A percentile compares a stretch with the other conserved stretches of the same genome.
Evolutionary conservation across 768 basidiomycete species (phyloP).

Genomic region (Russula ochroleuca): DNA sequence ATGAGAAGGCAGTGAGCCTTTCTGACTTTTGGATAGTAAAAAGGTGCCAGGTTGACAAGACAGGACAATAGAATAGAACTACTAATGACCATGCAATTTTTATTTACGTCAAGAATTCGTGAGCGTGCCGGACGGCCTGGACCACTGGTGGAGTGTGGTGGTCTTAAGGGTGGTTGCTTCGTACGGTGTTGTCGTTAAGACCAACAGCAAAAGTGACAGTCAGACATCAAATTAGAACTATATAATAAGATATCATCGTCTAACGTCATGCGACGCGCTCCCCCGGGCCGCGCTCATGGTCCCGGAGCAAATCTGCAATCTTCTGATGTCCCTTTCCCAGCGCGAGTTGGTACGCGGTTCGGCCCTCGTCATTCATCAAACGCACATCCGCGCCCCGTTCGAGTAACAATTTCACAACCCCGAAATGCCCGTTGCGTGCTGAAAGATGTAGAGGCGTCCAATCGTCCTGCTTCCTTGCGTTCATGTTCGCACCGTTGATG

Average conservation of each 20-base stretch:
- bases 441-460: constrained; percentile 13
- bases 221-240: not conserved
- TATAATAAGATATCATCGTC: not conserved
- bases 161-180: too few relatives aligned
- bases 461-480: not conserved
- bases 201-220: not conserved
- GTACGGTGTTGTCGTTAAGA: too few relatives aligned
- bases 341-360: not conserved
- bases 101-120: too few relatives aligned
- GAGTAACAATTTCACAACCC: not conserved
- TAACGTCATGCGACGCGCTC: not conserved
- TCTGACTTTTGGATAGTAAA: too few relatives aligned
- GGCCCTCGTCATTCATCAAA: not conserved
- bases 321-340: not conserved
- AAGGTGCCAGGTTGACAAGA: too few relatives aligned
- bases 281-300: not conserved
- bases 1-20: too few relatives aligned
- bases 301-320: not conserved
- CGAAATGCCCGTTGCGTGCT: not conserved
- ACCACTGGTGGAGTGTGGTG: too few relatives aligned
- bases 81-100: too few relatives aligned
- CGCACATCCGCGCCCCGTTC: constrained; percentile 2
- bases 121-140: too few relatives aligned
- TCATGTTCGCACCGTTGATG: constrained; percentile 2
- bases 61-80: too few relatives aligned